Percentiles rank a stretch among this genome's conserved stretches.
Conservation (phyloP, 164 flowering plant genomes). For the Vitis labrusca region DNA sequence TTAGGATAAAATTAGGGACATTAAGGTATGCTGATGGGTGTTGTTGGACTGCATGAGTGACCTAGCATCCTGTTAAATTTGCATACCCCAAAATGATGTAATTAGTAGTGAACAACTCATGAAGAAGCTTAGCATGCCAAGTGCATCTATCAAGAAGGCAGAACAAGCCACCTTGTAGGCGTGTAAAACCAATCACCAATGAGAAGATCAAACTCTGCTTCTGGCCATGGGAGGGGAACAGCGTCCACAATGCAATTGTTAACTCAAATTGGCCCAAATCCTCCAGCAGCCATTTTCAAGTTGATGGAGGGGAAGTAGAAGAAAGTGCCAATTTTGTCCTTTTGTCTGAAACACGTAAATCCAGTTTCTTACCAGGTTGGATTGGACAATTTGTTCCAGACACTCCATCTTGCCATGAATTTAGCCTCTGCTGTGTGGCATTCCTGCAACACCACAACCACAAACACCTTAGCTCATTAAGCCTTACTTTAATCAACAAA, state of each 20-base stretch:
- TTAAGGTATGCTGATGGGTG: too few relatives aligned
- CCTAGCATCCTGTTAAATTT: constrained; percentile 10
- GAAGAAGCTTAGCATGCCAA: too few relatives aligned
- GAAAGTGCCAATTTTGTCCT: constrained; percentile 37
- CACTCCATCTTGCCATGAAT: constrained; percentile 38
- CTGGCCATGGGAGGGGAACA: constrained; percentile 27
- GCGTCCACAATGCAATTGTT: constrained; percentile 14
- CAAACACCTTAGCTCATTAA: too few relatives aligned
- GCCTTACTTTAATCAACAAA: too few relatives aligned
- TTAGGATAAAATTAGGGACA: too few relatives aligned
- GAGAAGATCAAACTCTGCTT: constrained; percentile 25
- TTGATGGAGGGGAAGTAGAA: constrained; percentile 32
- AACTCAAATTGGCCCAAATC: constrained; percentile 22
- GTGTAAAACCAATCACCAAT: constrained; percentile 46
- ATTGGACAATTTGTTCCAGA: constrained; percentile 35
- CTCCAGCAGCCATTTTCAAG: constrained; percentile 29
- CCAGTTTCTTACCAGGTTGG: constrained; percentile 18
- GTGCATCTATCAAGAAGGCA: too few relatives aligned
- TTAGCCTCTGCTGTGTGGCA: constrained; percentile 29
- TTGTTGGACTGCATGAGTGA: too few relatives aligned
- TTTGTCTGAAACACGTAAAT: constrained; percentile 18
- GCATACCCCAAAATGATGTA: constrained; percentile 27
- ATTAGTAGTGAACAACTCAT: too few relatives aligned
- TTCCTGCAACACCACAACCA: constrained; percentile 5
- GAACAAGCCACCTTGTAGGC: background rate